Evolutionary conservation across 2,329 filamentous ascomycete species (phyloP).

Genomic region (Fusarium pseudoanthophilum): DNA sequence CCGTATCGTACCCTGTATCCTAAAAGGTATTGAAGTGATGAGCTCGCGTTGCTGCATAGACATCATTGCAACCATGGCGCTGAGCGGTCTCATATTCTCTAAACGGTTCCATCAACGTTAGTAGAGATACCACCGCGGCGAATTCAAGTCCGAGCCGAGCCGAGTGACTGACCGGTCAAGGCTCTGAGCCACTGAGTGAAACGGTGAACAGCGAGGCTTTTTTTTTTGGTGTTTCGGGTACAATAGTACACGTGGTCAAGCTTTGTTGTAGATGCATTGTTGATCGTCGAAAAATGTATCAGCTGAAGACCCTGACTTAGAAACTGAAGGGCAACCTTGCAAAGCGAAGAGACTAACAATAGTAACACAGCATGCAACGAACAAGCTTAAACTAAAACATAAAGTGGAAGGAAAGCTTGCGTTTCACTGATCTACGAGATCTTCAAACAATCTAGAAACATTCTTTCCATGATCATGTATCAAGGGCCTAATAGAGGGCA

Average conservation of each 20-base stretch:
- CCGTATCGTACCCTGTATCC: background rate
- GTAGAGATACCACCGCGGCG: background rate
- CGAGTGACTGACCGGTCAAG: slow-evolving; percentile 22
- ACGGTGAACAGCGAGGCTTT: background rate
- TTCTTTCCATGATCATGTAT: background rate
- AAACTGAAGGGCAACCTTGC: background rate
- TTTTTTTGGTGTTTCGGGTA: background rate
- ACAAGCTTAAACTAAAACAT: background rate
- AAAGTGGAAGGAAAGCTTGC: background rate
- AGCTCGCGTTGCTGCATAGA: background rate
- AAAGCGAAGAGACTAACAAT: background rate
- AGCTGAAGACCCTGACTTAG: background rate
- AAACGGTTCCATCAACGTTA: background rate
- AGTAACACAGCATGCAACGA: background rate
- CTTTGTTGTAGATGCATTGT: background rate
- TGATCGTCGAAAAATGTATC: background rate
- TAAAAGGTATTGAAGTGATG: background rate
- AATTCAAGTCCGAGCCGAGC: slow-evolving; percentile 21
- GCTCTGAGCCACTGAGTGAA: background rate
- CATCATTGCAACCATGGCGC: background rate
- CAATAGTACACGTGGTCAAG: slow-evolving; percentile 1
- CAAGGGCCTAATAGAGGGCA: background rate
- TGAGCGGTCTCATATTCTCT: background rate
- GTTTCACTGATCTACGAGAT: slow-evolving; percentile 8
- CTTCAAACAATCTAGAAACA: slow-evolving; percentile 1